Evolutionary conservation across 345 rosid genomes (phyloP), one percentile per base, ranked within the genome.

Genomic region (Erysimum cheiranthoides): DNA sequence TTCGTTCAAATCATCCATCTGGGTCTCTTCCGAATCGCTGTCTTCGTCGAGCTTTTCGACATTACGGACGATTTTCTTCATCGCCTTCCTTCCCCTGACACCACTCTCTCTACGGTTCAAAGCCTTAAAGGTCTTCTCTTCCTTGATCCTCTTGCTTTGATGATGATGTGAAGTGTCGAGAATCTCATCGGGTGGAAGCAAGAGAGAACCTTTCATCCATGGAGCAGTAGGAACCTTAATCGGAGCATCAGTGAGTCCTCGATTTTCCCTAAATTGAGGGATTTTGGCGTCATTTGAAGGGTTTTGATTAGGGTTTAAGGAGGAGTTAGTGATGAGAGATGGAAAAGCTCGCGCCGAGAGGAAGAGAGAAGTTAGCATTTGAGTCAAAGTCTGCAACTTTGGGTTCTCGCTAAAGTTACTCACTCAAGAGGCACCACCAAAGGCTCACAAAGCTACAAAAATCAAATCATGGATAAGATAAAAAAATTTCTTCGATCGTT

Each of bases 101-200:
- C 96, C 95, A 45, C 91, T 84, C 46, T 85, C 93, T 77, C 86
- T 82, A 17, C 80, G 87, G 12, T 82, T 82, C 78, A 93, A 82
- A n/a, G 93, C 85, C 75, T 77, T 78, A 69, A 88, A 89, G 30
- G 83, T 56, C 63, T 84, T 87, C 78, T 84, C 82, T 43, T 74
- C 71, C n/a, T 14, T 72, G 30, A 42, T 21, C 30, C 38, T 80
- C 46, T 47, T 75, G 25, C 25, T 79, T 14, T 36, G 53, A 64
- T 28, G 56, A 63, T 17, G 67, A 73, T 67, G 46, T 1, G 84
- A 66, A 65, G 74, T 79, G 69, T 84, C 68, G 49, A 57, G 42
- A 63, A 84, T 49, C 52, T 87, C 84, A n/a, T 79, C 82, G 49
- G 90, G 83, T 68, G 80, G 86, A 67, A 81, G 85, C 62, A 85